Evolutionary conservation across 2,329 filamentous ascomycete species (phyloP).

Genomic region (Cladosporium oxysporum): DNA sequence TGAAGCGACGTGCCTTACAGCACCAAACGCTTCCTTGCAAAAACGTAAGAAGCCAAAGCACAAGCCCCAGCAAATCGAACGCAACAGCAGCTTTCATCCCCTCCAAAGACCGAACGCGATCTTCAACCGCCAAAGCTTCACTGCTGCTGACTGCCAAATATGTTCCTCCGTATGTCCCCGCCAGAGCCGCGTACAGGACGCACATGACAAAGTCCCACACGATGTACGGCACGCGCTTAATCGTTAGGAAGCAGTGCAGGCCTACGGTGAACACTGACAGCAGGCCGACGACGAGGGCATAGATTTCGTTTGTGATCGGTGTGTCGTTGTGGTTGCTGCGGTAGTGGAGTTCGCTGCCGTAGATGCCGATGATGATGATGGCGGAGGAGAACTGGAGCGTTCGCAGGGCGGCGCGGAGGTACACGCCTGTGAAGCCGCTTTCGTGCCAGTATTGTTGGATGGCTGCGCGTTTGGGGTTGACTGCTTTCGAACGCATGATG

Average conservation of each 20-base stretch:
- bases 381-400: conserved; percentile 6
- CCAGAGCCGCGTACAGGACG: conserved; percentile 6
- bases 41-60: conserved; percentile 7
- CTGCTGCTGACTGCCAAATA: not conserved
- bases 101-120: not conserved
- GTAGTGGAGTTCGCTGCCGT: conserved; percentile 6
- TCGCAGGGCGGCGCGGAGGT: not conserved
- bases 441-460: conserved; percentile 7
- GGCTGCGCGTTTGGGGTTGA: not conserved
- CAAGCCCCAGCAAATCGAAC: conserved; percentile 5
- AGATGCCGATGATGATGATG: conserved; percentile 5
- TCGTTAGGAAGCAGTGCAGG: conserved; percentile 5
- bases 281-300: conserved; percentile 10
- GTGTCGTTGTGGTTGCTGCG: not conserved
- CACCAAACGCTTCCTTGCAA: conserved; percentile 4
- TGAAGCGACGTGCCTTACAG: not conserved
- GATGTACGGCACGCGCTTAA: conserved; percentile 5
- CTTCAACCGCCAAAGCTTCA: not conserved
- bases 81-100: conserved; percentile 10
- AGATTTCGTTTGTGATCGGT: conserved; percentile 8
- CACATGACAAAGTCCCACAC: conserved; percentile 7
- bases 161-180: not conserved
- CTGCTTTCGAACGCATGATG: not conserved
- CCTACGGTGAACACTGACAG: conserved; percentile 1
- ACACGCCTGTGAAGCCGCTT: not conserved